Conservation (phyloP, 768 basidiomycete species). For the Tylopilus subfusipes region DNA sequence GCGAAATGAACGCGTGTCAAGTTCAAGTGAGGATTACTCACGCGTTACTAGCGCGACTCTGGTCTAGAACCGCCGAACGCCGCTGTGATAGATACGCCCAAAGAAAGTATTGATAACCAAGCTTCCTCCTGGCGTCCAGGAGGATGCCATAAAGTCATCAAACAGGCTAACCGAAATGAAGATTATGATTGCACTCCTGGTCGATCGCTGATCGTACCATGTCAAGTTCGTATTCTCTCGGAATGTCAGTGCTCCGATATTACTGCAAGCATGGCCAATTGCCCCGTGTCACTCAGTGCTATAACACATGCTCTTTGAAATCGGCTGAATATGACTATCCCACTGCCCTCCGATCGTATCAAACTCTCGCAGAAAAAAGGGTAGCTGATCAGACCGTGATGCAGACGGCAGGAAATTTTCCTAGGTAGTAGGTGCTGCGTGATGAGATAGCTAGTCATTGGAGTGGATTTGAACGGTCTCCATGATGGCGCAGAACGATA, state of each 20-base stretch:
- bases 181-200: slow-evolving; percentile 17
- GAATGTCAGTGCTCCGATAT: background rate
- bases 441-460: too few relatives aligned
- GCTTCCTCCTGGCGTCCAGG: background rate
- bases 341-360: too few relatives aligned
- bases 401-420: too few relatives aligned
- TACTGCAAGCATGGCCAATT: background rate
- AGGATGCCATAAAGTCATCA: slow-evolving; percentile 17
- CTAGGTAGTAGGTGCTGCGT: too few relatives aligned
- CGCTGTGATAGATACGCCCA: background rate
- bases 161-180: slow-evolving; percentile 28
- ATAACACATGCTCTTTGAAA: too few relatives aligned
- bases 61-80: slow-evolving; percentile 14
- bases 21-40: background rate
- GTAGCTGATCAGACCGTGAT: too few relatives aligned
- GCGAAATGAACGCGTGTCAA: slow-evolving; percentile 14
- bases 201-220: slow-evolving; percentile 25
- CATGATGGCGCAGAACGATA: too few relatives aligned
- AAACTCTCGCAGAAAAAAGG: too few relatives aligned
- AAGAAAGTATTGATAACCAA: background rate
- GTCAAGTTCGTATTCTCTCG: slow-evolving; percentile 4
- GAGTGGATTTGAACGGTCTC: too few relatives aligned
- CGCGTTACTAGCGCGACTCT: slow-evolving; percentile 1
- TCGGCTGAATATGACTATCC: too few relatives aligned
- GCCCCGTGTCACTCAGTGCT: background rate